phyloP scores from a whole-genome alignment of 768 basidiomycete species.

The Polyporus arcularius region DNA sequence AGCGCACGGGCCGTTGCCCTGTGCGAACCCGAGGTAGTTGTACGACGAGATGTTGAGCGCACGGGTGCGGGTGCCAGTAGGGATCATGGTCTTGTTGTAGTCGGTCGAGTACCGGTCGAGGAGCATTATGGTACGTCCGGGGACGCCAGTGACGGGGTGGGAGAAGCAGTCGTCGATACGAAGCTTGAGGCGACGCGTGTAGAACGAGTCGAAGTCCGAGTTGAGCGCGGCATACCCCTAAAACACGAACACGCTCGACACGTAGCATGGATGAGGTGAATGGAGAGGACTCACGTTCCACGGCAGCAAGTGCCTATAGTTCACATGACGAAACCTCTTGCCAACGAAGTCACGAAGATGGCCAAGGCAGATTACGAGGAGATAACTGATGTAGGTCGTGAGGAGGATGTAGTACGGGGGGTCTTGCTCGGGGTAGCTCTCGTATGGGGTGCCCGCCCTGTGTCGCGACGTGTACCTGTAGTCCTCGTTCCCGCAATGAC shows the following conservation, averaged over 20 bases:
- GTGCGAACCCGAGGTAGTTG: slow-evolving; percentile 99
- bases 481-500: slow-evolving; percentile 79
- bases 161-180: slow-evolving; percentile 97
- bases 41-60: slow-evolving; percentile 97
- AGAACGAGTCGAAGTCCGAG: slow-evolving; percentile 99
- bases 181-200: slow-evolving; percentile 91
- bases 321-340: slow-evolving; percentile 69
- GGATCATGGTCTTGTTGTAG: slow-evolving; percentile 74
- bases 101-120: slow-evolving; percentile 84
- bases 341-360: slow-evolving; percentile 96
- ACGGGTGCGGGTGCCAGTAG: slow-evolving; percentile 81
- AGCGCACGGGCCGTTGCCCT: slow-evolving; percentile 88
- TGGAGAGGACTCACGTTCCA: slow-evolving; percentile 64
- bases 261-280: background rate
- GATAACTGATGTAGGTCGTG: slow-evolving; percentile 91
- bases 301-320: slow-evolving; percentile 83
- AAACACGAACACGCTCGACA: slow-evolving; percentile 9
- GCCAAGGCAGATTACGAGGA: slow-evolving; percentile 88
- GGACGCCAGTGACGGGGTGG: slow-evolving; percentile 90
- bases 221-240: slow-evolving; percentile 97
- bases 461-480: slow-evolving; percentile 73
- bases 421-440: slow-evolving; percentile 67
- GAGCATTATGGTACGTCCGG: slow-evolving; percentile 87
- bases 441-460: slow-evolving; percentile 48
- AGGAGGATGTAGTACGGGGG: slow-evolving; percentile 93